phyloP scores from a whole-genome alignment of 1,139 yeast genomes.

The Protomyces inouyei region DNA sequence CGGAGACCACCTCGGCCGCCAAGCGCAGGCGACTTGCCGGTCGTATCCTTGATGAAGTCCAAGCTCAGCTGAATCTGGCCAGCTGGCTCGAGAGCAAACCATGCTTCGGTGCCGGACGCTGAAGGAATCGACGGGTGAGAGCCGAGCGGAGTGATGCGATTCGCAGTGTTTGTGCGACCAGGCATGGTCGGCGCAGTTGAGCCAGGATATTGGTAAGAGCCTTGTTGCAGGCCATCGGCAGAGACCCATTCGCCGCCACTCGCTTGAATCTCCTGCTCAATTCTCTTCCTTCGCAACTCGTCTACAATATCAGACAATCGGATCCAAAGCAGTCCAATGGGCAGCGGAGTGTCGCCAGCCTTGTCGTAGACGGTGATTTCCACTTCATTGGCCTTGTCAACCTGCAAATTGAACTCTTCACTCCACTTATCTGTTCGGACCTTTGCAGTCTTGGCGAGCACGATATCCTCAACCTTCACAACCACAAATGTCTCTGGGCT shows the following conservation, averaged over 20 bases:
- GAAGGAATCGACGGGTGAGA: not conserved
- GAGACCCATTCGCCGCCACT: conserved; percentile 72
- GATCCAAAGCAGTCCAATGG: conserved; percentile 93
- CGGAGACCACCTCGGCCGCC: conserved; percentile 66
- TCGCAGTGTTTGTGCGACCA: not conserved
- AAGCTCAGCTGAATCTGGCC: conserved; percentile 78
- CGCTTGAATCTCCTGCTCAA: conserved; percentile 63
- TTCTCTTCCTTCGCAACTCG: conserved; percentile 85
- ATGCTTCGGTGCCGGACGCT: conserved; percentile 53
- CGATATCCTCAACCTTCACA: conserved; percentile 80
- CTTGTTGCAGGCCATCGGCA: conserved; percentile 44
- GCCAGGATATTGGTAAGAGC: not conserved
- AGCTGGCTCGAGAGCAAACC: conserved; percentile 90
- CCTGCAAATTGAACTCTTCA: conserved; percentile 73
- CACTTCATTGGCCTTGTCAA: conserved; percentile 86
- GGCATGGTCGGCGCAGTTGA: not conserved
- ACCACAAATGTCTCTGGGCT: conserved; percentile 75
- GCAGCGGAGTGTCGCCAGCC: conserved; percentile 58
- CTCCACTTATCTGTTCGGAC: conserved; percentile 78
- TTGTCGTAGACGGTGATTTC: conserved; percentile 84
- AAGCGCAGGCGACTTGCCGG: conserved; percentile 42
- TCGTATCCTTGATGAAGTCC: conserved; percentile 69
- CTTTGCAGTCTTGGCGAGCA: conserved; percentile 67
- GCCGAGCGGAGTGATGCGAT: not conserved
- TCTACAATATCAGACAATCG: conserved; percentile 86